A percentile compares a stretch with the other conserved stretches of the same genome.
phyloP scores from a whole-genome alignment of 2,329 filamentous ascomycete genomes.

The Pseudocercospora vitis region DNA sequence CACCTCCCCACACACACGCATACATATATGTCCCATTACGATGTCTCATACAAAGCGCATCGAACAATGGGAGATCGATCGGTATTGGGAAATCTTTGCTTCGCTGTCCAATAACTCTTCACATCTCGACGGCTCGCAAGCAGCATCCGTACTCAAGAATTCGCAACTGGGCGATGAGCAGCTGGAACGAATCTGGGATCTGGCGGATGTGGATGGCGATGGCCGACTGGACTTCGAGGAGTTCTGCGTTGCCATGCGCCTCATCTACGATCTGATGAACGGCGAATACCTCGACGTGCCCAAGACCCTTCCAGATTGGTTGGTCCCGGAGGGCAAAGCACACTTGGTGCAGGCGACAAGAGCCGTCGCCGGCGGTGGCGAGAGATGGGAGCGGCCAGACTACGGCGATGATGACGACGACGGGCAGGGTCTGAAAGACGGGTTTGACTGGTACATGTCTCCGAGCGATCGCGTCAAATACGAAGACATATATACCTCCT shows the following conservation, averaged over 20 bases:
- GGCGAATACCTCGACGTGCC: conserved; percentile 94
- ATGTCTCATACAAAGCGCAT: conserved; percentile 54
- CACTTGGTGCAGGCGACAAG: conserved; percentile 82
- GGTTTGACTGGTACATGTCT: conserved; percentile 99
- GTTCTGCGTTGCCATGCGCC: conserved; percentile 97
- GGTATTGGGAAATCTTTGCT: conserved; percentile 78
- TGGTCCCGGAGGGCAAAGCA: conserved; percentile 91
- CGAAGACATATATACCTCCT: conserved; percentile 94
- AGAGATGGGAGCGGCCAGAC: conserved; percentile 81
- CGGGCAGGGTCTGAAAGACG: conserved; percentile 81
- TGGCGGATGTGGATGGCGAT: conserved; percentile 95
- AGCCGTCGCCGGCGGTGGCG: conserved; percentile 74
- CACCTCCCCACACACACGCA: not conserved
- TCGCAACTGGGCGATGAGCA: conserved; percentile 73
- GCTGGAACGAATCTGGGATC: conserved; percentile 95
- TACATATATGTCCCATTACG: not conserved
- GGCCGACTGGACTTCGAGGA: conserved; percentile 98
- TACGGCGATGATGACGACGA: conserved; percentile 78
- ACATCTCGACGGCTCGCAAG: conserved; percentile 67
- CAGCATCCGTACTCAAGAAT: conserved; percentile 71
- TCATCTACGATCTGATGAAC: conserved; percentile 97
- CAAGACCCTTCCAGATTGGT: conserved; percentile 82
- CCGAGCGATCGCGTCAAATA: conserved; percentile 89
- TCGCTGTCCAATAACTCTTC: conserved; percentile 64
- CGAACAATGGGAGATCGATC: conserved; percentile 72